Base-by-base conservation (phyloP, 1,284 basidiomycete species). In the Coriolopsis trogii region DNA sequence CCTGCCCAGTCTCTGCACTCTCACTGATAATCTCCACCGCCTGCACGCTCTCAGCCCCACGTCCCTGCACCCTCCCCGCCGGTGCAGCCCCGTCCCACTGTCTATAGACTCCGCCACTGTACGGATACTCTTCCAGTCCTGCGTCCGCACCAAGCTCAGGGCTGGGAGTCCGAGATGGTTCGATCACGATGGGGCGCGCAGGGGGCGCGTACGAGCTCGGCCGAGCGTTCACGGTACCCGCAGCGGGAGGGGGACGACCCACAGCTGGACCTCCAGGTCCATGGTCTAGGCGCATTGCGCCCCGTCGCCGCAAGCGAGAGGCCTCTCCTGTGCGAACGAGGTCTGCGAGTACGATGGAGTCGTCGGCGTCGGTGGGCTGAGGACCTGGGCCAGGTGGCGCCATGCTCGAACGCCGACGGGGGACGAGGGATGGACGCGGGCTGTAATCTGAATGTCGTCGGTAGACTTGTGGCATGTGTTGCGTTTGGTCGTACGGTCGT, bases 321-420 rank as follows among this genome's bases (percentile, higher is more conserved):
- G 84, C 82, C 63, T 89, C 87, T 10, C 82, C 87, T 1, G 82
- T 82, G 43, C 81, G 77, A 7, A 89, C 74, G 41, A 89, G 75
- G 66, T 89, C 86, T 2, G 84, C 85, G 48, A 89, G 77, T 20
- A 87, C 77, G 49, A 89, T 82, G 24, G 82, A 78, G 63, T 84
- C 83, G 62, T 89, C 86, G 2, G 73, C 76, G 57, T 87, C 81
- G 31, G 66, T 67, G 24, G 68, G 60, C 48, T 63, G 56, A 6
- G 64, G 63, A 21, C 48, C 51, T 16, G 49, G 48, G 29, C 48
- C 53, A 7, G 51, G 42, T 33, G 59, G 58, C 18, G 41, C 52
- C 37, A 61, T 37, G 40, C 41, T 59, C 37, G 59, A 56, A 42
- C 60, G 58, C 25, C 63, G 59, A 43, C 62, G 60, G 33, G 59